Evolutionary conservation across 768 basidiomycete genomes (phyloP).

Genomic region (Mycena filopes): DNA sequence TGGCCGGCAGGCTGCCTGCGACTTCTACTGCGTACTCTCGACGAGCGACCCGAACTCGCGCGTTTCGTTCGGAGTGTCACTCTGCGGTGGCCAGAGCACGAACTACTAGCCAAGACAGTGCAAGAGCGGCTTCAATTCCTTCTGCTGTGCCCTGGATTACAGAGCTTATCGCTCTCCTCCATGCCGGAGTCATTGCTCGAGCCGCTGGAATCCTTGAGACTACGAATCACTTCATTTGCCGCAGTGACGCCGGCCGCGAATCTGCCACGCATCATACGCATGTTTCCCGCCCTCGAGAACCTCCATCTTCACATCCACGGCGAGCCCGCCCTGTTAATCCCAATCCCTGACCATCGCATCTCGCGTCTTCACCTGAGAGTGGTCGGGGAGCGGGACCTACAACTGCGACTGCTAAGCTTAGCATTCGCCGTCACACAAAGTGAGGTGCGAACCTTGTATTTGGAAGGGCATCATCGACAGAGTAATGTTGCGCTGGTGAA

Average conservation of each 20-base stretch:
- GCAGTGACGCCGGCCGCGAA: slow-evolving; percentile 7
- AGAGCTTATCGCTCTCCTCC: slow-evolving; percentile 18
- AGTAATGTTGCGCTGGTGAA: neutral
- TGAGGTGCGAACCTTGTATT: slow-evolving; percentile 2
- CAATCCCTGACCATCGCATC: slow-evolving; percentile 16
- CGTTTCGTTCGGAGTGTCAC: slow-evolving; percentile 24
- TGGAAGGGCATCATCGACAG: neutral
- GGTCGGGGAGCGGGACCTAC: neutral
- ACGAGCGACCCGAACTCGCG: slow-evolving; percentile 37
- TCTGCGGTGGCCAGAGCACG: slow-evolving; percentile 13
- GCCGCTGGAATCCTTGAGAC: slow-evolving; percentile 10
- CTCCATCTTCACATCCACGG: slow-evolving; percentile 26
- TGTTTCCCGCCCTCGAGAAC: slow-evolving; percentile 10
- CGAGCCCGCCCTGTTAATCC: neutral
- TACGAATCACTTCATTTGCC: slow-evolving; percentile 23
- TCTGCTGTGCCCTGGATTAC: slow-evolving; percentile 10
- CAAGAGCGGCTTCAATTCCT: slow-evolving; percentile 13
- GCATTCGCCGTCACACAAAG: slow-evolving; percentile 8
- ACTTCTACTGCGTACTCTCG: slow-evolving; percentile 40
- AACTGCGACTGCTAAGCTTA: slow-evolving; percentile 3
- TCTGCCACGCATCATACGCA: slow-evolving; percentile 9
- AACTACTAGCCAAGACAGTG: neutral
- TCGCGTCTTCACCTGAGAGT: slow-evolving; percentile 1
- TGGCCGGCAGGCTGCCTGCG: slow-evolving; percentile 40
- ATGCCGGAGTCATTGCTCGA: slow-evolving; percentile 8